Conservation (phyloP, 129 eudicot species). For the Centella asiatica region DNA sequence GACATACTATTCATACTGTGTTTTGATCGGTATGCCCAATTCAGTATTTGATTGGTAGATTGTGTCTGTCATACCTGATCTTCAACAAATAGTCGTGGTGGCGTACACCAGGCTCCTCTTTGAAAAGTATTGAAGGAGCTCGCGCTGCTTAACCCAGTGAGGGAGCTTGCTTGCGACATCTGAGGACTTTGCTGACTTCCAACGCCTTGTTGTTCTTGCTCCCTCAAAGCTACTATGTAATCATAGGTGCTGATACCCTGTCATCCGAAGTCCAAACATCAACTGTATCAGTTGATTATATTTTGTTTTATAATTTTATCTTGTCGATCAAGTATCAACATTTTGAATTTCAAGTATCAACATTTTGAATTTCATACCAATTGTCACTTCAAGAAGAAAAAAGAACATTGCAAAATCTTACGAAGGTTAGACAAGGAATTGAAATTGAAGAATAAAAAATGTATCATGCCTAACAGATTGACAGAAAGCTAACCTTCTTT, state of each 20-base stretch:
- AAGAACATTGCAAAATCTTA: neutral
- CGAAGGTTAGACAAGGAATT: neutral
- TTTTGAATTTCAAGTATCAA: too few species aligned
- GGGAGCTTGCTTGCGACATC: constrained; percentile 89
- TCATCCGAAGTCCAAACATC: neutral
- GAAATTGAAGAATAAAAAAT: neutral
- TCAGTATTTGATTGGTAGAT: too few species aligned
- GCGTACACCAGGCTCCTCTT: constrained; percentile 98
- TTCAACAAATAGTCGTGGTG: constrained; percentile 88
- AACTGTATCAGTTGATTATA: neutral
- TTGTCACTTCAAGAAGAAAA: neutral
- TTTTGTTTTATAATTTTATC: neutral
- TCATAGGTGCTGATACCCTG: constrained; percentile 98
- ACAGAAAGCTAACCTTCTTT: constrained; percentile 57
- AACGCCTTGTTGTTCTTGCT: constrained; percentile 78
- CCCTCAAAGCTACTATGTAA: constrained; percentile 86
- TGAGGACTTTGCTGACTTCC: constrained; percentile 97
- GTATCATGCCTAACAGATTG: neutral
- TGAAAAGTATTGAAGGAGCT: constrained; percentile 83
- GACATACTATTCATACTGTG: too few species aligned
- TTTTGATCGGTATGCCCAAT: neutral
- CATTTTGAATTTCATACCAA: too few species aligned
- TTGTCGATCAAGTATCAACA: neutral
- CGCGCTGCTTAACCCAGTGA: constrained; percentile 89
- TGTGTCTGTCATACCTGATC: constrained; percentile 58